Base-by-base conservation (phyloP, 257 asterid genomes). In the Petunia secreta region DNA sequence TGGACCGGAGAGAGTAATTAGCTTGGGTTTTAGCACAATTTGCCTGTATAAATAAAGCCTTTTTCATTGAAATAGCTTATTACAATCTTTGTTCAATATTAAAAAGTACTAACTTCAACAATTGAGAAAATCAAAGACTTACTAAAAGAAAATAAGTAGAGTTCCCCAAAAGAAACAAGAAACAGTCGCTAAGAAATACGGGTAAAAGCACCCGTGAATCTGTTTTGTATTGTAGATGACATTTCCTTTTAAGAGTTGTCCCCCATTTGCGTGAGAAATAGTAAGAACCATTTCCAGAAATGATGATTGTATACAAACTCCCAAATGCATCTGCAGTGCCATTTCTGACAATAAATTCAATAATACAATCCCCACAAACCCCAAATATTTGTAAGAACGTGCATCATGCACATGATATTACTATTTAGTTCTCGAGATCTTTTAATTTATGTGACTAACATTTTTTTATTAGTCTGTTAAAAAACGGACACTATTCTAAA, bases 121-220 rank as follows among this genome's bases (percentile, higher is more conserved):
- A 46, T 9, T 69, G 16, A 1, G 16, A 69, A 69, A 44, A 69
- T 5, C 52, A 41, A 7, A 65, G 40, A 40, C 16, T 43, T 11
- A 68, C 7, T 7, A 15, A 58, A 4, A 25, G 25, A 58, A 58
- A 16, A 59, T 3, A 59, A 59, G 16, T 0, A 14, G 2, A 6
- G 38, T 59, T 6, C 8, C 38, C 10, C n/a, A 58, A 58, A 58
- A 6, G 43, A 8, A 34, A 62, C 2, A 14, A 65, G 25, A 46
- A 25, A 2, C 0, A 71, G 43, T 34, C 6, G 6, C 34, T 4
- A 55, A 15, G 8, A 52, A 8, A 14, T 14, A 10, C 0, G 8
- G 8, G 25, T 4, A 34, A 71, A 71, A 13, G 13, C 62, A 34
- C 62, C 77, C 77, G 77, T 73, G 77, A 73, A 73, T 73, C 7